Percentiles rank a stretch among this genome's conserved stretches.
Evolutionary conservation across 2,329 filamentous ascomycete genomes (phyloP).

Genomic region (Epichloe uncinata): DNA sequence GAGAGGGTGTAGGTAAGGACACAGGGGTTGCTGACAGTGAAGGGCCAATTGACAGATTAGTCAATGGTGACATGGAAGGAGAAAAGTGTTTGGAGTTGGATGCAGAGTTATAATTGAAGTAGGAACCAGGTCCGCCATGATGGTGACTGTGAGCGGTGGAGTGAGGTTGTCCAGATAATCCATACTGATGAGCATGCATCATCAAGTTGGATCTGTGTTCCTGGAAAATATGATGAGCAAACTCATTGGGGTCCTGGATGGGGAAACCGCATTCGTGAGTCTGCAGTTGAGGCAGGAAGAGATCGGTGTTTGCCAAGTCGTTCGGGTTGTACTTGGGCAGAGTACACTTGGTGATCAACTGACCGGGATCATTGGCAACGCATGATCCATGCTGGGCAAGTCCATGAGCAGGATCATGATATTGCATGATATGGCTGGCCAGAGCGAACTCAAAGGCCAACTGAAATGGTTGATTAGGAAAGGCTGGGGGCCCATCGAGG

Average conservation of each 20-base stretch:
- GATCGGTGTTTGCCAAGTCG: slow-evolving; percentile 6
- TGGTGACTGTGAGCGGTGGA: slow-evolving; percentile 2
- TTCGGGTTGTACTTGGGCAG: slow-evolving; percentile 12
- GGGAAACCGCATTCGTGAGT: slow-evolving; percentile 16
- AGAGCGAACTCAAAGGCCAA: slow-evolving; percentile 13
- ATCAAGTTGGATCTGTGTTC: slow-evolving; percentile 12
- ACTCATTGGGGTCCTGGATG: slow-evolving; percentile 14
- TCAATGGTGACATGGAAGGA: slow-evolving; percentile 12
- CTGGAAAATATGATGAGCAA: slow-evolving; percentile 18
- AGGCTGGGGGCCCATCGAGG: slow-evolving; percentile 3
- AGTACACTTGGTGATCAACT: slow-evolving; percentile 14
- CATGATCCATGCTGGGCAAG: slow-evolving; percentile 13
- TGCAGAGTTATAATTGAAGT: slow-evolving; percentile 1
- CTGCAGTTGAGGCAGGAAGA: slow-evolving; percentile 8
- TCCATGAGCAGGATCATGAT: slow-evolving; percentile 15
- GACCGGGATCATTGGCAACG: slow-evolving; percentile 14
- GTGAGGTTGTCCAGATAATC: slow-evolving; percentile 1
- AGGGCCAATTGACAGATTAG: slow-evolving; percentile 12
- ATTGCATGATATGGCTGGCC: slow-evolving; percentile 17
- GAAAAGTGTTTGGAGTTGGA: slow-evolving; percentile 9
- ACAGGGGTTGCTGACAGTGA: slow-evolving; percentile 11
- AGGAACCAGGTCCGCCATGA: background rate
- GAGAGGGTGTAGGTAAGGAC: slow-evolving; percentile 10
- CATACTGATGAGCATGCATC: slow-evolving; percentile 7
- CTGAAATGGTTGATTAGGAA: slow-evolving; percentile 9